phyloP scores from a whole-genome alignment of 139 green algal species.

The Nannochloris sp. region DNA sequence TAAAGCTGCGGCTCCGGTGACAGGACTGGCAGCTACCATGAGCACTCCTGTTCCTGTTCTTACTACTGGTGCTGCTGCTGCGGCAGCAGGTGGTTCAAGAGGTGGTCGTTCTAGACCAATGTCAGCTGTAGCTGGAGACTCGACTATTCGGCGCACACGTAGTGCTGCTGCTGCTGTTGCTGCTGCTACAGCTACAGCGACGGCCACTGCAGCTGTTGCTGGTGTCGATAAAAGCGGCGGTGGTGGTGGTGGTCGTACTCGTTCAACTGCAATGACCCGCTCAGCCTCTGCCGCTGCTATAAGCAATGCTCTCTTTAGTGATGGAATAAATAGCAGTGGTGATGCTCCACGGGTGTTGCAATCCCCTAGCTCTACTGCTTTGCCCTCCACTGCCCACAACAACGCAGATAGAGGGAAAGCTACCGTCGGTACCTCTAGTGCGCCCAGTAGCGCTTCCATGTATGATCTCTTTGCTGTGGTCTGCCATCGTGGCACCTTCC shows the following conservation, averaged over 20 bases:
- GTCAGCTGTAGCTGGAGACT: too few species aligned
- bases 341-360: too few species aligned
- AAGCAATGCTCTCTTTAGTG: not conserved
- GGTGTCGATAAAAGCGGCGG: not conserved
- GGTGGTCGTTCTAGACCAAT: too few species aligned
- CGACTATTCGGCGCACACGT: not conserved
- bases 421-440: not conserved
- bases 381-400: not conserved
- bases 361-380: not conserved
- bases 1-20: not conserved
- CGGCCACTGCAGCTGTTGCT: slow-evolving; percentile 3
- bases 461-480: slow-evolving; percentile 85
- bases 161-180: not conserved
- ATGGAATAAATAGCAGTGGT: too few species aligned
- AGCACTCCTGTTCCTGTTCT: not conserved
- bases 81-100: too few species aligned
- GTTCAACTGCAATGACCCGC: not conserved
- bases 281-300: not conserved
- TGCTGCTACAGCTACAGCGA: not conserved
- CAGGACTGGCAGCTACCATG: too few species aligned
- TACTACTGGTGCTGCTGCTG: not conserved
- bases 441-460: too few species aligned
- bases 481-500: slow-evolving; percentile 57
- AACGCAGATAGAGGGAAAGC: not conserved
- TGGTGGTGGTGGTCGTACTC: too few species aligned